phyloP scores from a whole-genome alignment of 139 green algal species.

The Volvox africanus region DNA sequence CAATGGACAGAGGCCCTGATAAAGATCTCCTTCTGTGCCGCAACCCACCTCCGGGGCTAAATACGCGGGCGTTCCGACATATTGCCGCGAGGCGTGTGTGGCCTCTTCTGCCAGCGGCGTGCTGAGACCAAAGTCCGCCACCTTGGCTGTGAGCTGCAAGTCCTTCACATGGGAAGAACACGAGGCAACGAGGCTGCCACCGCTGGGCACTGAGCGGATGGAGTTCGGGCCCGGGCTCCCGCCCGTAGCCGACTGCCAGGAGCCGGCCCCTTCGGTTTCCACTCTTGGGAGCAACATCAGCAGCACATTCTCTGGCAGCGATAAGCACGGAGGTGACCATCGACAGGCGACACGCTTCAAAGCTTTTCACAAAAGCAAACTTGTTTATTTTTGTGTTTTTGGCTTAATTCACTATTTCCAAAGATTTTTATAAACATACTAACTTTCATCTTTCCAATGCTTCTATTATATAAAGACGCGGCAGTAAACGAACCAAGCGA shows the following conservation, averaged over 20 bases:
- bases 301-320: not conserved
- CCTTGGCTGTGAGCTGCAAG: slow-evolving; percentile 6
- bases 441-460: too few species aligned
- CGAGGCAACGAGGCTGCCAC: too few species aligned
- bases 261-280: not conserved
- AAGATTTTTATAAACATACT: too few species aligned
- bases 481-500: not conserved
- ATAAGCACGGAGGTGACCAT: not conserved
- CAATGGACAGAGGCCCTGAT: not conserved
- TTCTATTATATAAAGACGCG: too few species aligned
- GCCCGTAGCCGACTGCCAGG: not conserved
- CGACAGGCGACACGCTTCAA: not conserved
- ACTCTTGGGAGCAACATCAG: not conserved
- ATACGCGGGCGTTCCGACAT: not conserved
- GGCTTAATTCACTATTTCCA: too few species aligned
- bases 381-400: too few species aligned
- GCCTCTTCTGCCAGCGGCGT: not conserved
- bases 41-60: not conserved
- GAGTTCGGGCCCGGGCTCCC: not conserved
- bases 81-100: slow-evolving; percentile 1
- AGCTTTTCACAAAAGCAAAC: not conserved
- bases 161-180: not conserved
- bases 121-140: slow-evolving; percentile 32
- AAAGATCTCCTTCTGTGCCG: not conserved
- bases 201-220: not conserved